Evolutionary conservation across 306 rosid species (phyloP), one percentile per base, ranked within the genome.

Genomic region (Neltuma alba): DNA sequence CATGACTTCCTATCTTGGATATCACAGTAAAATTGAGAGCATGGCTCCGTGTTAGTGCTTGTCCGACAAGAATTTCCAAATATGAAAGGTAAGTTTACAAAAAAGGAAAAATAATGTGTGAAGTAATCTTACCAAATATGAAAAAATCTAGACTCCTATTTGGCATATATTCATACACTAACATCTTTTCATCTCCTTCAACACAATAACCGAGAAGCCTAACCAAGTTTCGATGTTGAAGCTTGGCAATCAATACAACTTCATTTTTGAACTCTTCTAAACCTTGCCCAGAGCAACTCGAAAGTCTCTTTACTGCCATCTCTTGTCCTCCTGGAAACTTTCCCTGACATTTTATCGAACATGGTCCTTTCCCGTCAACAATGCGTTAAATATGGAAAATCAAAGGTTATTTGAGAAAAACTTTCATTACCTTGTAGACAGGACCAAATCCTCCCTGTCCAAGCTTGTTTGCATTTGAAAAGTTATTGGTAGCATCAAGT

Each of bases 371-470:
- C 9, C 45, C 66, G 48, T 57, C 42, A 77, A 80, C 40, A 73
- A 74, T 16, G 15, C 69, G 31, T 81, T 66, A 33, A 73, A 65
- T 47, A 21, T 48, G 58, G 54, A 67, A 40, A 34, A 41, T 7
- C 36, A 7, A 18, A 0, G 12, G 57, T 40, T 65, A 55, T 28
- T 44, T n/a, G 67, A 50, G 13, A 40, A 62, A 40, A 40, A 30
- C 7, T 60, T 52, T 14, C 25, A 3, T 47, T 85, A 92, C 94
- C 90, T 85, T 92, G 84, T 92, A 89, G 20, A 91, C 96, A 63
- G 91, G 90, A 77, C 93, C 96, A 89, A 91, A 87, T 11, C 97
- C 91, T 1, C 90, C 94, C 87, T 89, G 94, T 82, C 97, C 94
- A 69, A 91, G 93, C 91, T 91, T 91, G 76, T 89, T 91, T 25